Percentiles rank a stretch among this genome's conserved stretches.
Conservation (phyloP, 805 yeast genomes). For the Jamesozyma spencerorum region DNA sequence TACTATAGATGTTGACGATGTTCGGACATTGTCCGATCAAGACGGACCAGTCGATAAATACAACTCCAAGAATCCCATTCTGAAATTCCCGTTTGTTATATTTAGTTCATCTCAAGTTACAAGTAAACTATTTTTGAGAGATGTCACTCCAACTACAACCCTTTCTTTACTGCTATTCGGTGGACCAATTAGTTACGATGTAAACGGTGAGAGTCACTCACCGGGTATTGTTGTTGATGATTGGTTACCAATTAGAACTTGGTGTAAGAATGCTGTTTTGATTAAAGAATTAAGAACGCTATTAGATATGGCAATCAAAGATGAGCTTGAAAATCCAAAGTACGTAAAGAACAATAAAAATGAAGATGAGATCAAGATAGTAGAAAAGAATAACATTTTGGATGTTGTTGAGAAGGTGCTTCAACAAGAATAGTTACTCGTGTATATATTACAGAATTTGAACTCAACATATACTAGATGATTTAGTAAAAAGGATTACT, state of each 20-base stretch:
- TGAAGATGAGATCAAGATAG: neutral
- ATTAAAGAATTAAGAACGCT: slow-evolving; percentile 58
- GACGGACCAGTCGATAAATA: slow-evolving; percentile 16
- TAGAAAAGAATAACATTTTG: slow-evolving; percentile 30
- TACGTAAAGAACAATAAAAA: slow-evolving; percentile 8
- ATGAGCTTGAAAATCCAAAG: slow-evolving; percentile 45
- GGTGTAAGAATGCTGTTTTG: slow-evolving; percentile 90
- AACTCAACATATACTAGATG: no score
- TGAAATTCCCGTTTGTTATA: slow-evolving; percentile 52
- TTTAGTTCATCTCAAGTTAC: slow-evolving; percentile 55
- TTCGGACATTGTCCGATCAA: slow-evolving; percentile 16
- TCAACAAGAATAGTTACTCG: neutral
- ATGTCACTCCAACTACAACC: slow-evolving; percentile 70
- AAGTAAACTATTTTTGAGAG: slow-evolving; percentile 58
- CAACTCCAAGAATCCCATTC: slow-evolving; percentile 27
- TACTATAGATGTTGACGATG: slow-evolving; percentile 17
- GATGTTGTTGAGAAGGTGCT: slow-evolving; percentile 30
- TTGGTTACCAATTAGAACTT: slow-evolving; percentile 87
- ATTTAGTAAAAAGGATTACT: neutral
- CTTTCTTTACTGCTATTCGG: slow-evolving; percentile 74
- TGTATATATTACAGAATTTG: no score
- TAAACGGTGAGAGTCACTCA: slow-evolving; percentile 40
- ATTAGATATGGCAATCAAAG: slow-evolving; percentile 58
- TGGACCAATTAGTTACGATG: slow-evolving; percentile 56
- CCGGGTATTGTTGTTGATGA: slow-evolving; percentile 80